Conservation (phyloP, 176 grass and related monocot species). For the Raddia guianensis region DNA sequence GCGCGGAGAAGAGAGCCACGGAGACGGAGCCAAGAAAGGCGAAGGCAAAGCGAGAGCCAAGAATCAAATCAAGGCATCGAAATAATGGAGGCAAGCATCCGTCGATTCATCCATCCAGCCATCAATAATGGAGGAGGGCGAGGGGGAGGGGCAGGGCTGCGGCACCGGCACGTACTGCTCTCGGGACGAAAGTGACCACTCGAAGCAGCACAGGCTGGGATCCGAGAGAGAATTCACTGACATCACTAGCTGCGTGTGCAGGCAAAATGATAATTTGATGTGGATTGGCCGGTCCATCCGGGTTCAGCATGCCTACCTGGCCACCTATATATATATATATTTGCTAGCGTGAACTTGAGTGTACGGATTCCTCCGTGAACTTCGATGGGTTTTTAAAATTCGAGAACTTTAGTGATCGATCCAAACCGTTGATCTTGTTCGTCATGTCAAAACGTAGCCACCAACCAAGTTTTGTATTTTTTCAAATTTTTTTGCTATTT, state of each 20-base stretch:
- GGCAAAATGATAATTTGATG: constrained; percentile 29
- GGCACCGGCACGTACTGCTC: background rate
- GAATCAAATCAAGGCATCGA: constrained; percentile 35
- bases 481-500: too few relatives aligned
- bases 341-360: too few relatives aligned
- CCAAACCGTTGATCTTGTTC: too few relatives aligned
- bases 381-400: too few relatives aligned
- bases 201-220: background rate
- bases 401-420: too few relatives aligned
- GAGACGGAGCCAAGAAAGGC: constrained; percentile 1
- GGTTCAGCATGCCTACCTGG: constrained; percentile 10
- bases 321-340: background rate
- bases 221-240: background rate
- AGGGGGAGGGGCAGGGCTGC: background rate
- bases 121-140: constrained; percentile 43
- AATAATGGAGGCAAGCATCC: constrained; percentile 48
- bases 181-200: constrained; percentile 35
- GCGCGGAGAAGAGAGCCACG: background rate
- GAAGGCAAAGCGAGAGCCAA: background rate
- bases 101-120: constrained; percentile 13
- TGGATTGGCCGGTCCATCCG: constrained; percentile 3
- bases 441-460: too few relatives aligned
- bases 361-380: too few relatives aligned
- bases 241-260: background rate
- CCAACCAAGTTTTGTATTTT: too few relatives aligned